phyloP scores from a whole-genome alignment of 73 alveolate genomes.

The Paramecium bursaria region DNA sequence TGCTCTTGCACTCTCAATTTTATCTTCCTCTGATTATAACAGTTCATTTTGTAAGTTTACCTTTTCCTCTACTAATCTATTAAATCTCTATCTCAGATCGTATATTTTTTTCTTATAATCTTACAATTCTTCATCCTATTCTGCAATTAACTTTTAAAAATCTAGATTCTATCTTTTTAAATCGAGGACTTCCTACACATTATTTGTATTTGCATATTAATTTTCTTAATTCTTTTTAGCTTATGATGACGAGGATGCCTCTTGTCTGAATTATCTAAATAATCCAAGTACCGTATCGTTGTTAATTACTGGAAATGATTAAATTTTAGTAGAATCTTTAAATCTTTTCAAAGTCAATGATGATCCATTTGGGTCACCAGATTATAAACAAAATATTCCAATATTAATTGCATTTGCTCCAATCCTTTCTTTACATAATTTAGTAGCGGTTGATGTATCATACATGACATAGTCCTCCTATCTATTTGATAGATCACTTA shows the following conservation, averaged over 20 bases:
- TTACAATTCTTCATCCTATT: conserved; percentile 80
- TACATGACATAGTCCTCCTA: conserved; percentile 65
- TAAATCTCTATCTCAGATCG: conserved; percentile 82
- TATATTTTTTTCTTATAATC: conserved; percentile 75
- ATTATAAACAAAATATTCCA: conserved; percentile 94
- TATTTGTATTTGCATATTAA: conserved; percentile 71
- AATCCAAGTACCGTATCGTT: conserved; percentile 93
- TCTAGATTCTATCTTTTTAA: conserved; percentile 83
- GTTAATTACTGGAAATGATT: conserved; percentile 94
- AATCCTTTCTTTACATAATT: conserved; percentile 89
- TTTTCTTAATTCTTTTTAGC: conserved; percentile 88
- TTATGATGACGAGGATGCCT: conserved; percentile 81
- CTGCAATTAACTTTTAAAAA: conserved; percentile 79
- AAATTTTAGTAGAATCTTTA: conserved; percentile 86
- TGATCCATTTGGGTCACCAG: conserved; percentile 95
- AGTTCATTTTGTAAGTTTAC: conserved; percentile 86
- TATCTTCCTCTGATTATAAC: conserved; percentile 84
- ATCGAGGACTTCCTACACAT: conserved; percentile 79
- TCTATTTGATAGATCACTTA: conserved; percentile 90
- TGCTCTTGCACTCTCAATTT: conserved; percentile 80
- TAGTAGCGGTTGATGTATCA: conserved; percentile 92
- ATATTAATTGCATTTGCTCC: conserved; percentile 95
- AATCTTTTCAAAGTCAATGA: conserved; percentile 89
- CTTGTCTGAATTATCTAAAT: conserved; percentile 92
- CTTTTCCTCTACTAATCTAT: conserved; percentile 80